These are phyloP conservation scores for Termitomyces bulborhizus DNA, from an alignment of 768 basidiomycete species.

Conservation along the genomic window DNA sequence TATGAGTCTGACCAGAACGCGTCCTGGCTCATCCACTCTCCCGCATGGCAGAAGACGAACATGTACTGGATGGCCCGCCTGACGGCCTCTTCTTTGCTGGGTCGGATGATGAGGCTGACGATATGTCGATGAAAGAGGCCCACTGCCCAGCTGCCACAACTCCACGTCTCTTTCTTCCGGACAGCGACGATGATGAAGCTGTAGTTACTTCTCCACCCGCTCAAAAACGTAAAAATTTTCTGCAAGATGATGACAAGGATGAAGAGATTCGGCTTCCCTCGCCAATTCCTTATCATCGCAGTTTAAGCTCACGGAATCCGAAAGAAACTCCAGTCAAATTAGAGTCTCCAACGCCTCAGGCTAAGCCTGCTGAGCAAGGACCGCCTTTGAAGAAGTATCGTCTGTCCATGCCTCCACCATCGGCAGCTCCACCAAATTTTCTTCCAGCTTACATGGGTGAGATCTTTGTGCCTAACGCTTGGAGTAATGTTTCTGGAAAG, in stretches of 20 bases:
- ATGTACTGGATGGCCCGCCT: constrained; percentile 23
- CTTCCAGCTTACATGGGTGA: constrained; percentile 56
- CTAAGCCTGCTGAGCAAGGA: constrained; percentile 2
- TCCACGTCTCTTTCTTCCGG: constrained; percentile 27
- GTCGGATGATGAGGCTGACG: constrained; percentile 46
- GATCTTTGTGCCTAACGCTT: constrained; percentile 64
- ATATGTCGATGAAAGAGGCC: constrained; percentile 12
- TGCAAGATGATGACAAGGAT: constrained; percentile 10
- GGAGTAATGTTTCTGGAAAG: constrained; percentile 72
- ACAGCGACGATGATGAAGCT: constrained; percentile 25
- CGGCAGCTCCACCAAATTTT: constrained; percentile 12
- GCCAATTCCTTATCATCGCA: constrained; percentile 24
- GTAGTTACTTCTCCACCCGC: constrained; percentile 4
- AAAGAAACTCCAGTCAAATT: constrained; percentile 20
- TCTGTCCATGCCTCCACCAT: constrained; percentile 24
- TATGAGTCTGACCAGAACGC: constrained; percentile 16
- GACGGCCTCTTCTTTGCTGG: constrained; percentile 52
- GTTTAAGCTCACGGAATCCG: constrained; percentile 34
- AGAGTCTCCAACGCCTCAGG: constrained; percentile 6
- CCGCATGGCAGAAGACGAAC: constrained; percentile 21
- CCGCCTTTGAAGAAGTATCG: constrained; percentile 52
- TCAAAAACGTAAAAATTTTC: constrained; percentile 14
- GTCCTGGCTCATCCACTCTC: constrained; percentile 10
- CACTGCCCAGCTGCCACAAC: constrained; percentile 11
- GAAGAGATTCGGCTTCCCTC: constrained; percentile 17